A percentile compares a stretch with the other conserved stretches of the same genome.
Evolutionary conservation across 1,284 basidiomycete species (phyloP).

Genomic region (Cerioporus squamosus): DNA sequence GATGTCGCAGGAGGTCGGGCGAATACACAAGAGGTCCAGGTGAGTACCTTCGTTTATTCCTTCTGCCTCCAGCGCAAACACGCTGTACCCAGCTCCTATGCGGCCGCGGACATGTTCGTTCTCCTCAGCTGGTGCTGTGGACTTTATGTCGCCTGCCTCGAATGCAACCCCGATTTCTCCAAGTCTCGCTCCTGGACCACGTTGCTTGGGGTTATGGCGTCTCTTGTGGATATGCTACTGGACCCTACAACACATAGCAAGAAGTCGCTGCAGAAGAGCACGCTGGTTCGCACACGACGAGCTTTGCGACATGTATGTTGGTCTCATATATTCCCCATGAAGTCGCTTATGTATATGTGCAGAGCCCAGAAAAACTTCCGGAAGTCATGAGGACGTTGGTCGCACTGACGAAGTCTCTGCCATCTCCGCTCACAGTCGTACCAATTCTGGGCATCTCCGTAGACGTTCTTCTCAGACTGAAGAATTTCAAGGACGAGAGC

Average conservation of each 20-base stretch:
- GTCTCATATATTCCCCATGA: not conserved
- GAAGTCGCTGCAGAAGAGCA: conserved; percentile 61
- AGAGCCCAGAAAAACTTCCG: conserved; percentile 54
- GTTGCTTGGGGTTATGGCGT: conserved; percentile 57
- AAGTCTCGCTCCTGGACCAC: conserved; percentile 51
- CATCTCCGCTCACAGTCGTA: conserved; percentile 50
- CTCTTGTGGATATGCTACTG: conserved; percentile 62
- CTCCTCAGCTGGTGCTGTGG: conserved; percentile 77
- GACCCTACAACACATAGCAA: conserved; percentile 57
- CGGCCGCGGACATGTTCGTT: conserved; percentile 68
- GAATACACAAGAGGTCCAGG: conserved; percentile 57
- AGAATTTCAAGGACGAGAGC: conserved; percentile 51
- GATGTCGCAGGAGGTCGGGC: conserved; percentile 68
- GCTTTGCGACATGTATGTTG: conserved; percentile 62
- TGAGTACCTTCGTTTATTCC: conserved; percentile 35
- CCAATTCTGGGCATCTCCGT: conserved; percentile 63
- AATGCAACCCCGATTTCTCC: conserved; percentile 47
- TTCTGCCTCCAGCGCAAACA: conserved; percentile 3
- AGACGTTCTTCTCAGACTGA: conserved; percentile 66
- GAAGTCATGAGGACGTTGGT: conserved; percentile 55
- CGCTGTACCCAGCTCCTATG: conserved; percentile 53
- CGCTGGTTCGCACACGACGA: conserved; percentile 61
- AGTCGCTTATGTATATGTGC: conserved; percentile 1
- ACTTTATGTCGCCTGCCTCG: conserved; percentile 58
- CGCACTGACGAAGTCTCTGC: conserved; percentile 50